Conservation (phyloP, 192 early-diverging fungal species). For the Rhizophagus clarus region DNA sequence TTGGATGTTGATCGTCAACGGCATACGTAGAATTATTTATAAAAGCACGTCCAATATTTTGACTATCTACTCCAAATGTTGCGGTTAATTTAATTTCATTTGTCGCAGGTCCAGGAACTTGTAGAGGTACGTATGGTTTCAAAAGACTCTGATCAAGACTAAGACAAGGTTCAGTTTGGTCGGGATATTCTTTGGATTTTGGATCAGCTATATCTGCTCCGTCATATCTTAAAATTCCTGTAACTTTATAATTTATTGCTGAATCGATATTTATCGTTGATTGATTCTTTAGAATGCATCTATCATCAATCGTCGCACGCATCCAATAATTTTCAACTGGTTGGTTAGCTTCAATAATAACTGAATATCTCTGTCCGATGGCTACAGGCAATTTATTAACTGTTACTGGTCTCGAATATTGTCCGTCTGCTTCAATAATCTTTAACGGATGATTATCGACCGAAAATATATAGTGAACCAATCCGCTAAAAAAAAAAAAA, state of each 20-base stretch:
- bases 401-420: slow-evolving; percentile 57
- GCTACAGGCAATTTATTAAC: slow-evolving; percentile 62
- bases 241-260: slow-evolving; percentile 67
- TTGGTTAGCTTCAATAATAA: slow-evolving; percentile 73
- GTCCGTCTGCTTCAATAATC: slow-evolving; percentile 83
- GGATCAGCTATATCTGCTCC: slow-evolving; percentile 31
- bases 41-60: slow-evolving; percentile 69
- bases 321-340: slow-evolving; percentile 66
- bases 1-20: slow-evolving; percentile 66
- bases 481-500: neutral
- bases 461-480: slow-evolving; percentile 70
- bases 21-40: slow-evolving; percentile 85
- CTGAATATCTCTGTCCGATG: slow-evolving; percentile 78
- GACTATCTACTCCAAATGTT: slow-evolving; percentile 47
- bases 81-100: slow-evolving; percentile 50
- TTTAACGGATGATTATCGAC: slow-evolving; percentile 79
- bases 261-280: slow-evolving; percentile 34
- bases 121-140: slow-evolving; percentile 41
- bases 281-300: neutral
- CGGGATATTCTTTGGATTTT: slow-evolving; percentile 50
- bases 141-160: neutral
- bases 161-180: slow-evolving; percentile 34
- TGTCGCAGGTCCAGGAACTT: slow-evolving; percentile 45
- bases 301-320: slow-evolving; percentile 64
- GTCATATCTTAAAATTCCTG: slow-evolving; percentile 59